These are phyloP conservation scores for Vitis hybrid DNA, from an alignment of 177 flowering plant genomes.

Conservation along the genomic window DNA sequence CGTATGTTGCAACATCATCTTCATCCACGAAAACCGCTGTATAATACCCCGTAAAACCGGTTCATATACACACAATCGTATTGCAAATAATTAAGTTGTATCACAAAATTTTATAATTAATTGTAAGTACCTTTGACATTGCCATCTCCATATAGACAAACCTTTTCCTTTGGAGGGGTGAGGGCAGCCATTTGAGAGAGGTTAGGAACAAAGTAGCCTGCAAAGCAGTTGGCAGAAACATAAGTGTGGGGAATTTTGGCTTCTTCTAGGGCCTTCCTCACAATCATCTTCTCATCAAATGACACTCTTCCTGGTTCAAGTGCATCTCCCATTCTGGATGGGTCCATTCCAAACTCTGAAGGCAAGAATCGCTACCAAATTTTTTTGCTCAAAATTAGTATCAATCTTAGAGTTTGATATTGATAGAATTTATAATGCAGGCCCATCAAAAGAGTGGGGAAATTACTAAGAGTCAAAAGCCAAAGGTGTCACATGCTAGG, in stretches of 20 bases:
- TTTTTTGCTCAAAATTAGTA: too few species aligned
- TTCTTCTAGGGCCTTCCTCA: constrained; percentile 34
- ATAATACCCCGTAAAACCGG: background rate
- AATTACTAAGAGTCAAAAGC: too few species aligned
- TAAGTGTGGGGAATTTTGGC: constrained; percentile 36
- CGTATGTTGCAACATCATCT: constrained; percentile 50
- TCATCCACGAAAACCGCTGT: constrained; percentile 49
- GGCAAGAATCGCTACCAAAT: constrained; percentile 35
- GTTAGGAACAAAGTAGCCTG: constrained; percentile 32
- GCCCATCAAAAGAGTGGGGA: too few species aligned
- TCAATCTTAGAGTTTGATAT: too few species aligned
- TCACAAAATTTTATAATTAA: background rate
- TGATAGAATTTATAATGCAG: too few species aligned
- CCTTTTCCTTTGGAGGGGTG: constrained; percentile 28
- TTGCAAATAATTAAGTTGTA: background rate
- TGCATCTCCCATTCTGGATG: constrained; percentile 36
- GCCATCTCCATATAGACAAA: constrained; percentile 30
- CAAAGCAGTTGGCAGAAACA: constrained; percentile 38
- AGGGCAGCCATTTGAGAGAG: constrained; percentile 27
- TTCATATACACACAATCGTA: too few species aligned
- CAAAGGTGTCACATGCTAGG: too few species aligned
- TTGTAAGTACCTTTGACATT: constrained; percentile 24
- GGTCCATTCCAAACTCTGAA: constrained; percentile 42
- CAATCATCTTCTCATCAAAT: constrained; percentile 42
- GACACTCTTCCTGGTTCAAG: constrained; percentile 38